Evolutionary conservation across 2,329 filamentous ascomycete species (phyloP).

Genomic region (Cladorrhinum sp.): DNA sequence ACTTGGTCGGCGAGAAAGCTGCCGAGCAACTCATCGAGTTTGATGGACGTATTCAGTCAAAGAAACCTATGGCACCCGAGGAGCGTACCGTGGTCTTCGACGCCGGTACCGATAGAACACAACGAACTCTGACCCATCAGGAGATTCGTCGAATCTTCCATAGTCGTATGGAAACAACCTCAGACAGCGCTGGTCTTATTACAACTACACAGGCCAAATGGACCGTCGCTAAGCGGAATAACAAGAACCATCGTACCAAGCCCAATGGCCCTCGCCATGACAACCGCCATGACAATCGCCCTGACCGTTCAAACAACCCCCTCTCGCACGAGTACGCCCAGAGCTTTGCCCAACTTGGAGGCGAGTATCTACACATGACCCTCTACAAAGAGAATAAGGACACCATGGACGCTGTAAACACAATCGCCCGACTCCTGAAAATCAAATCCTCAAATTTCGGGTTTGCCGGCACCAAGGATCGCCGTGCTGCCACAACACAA

Average conservation of each 20-base stretch:
- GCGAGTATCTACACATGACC: constrained; percentile 84
- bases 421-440: constrained; percentile 70
- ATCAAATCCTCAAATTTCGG: constrained; percentile 71
- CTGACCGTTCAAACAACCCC: constrained; percentile 8
- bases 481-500: constrained; percentile 81
- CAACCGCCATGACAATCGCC: constrained; percentile 19
- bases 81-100: constrained; percentile 39
- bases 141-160: constrained; percentile 75
- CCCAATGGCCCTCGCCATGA: constrained; percentile 20
- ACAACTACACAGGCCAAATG: constrained; percentile 57
- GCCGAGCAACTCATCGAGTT: constrained; percentile 41
- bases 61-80: constrained; percentile 30
- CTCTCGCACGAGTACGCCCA: constrained; percentile 8
- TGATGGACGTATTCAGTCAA: constrained; percentile 36
- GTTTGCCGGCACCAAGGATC: constrained; percentile 84
- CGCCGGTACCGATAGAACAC: constrained; percentile 42
- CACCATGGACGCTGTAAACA: constrained; percentile 85
- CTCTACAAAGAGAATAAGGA: constrained; percentile 97
- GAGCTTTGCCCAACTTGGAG: constrained; percentile 39
- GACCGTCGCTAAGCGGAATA: constrained; percentile 18
- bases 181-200: constrained; percentile 55
- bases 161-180: constrained; percentile 73
- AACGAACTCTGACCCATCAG: constrained; percentile 50
- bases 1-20: constrained; percentile 40
- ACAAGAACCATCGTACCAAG: background rate